Percentiles rank a stretch among this genome's conserved stretches.
These are phyloP conservation scores for Pezicula carpinea DNA, from an alignment of 2,329 filamentous ascomycete genomes.

Conservation along the genomic window DNA sequence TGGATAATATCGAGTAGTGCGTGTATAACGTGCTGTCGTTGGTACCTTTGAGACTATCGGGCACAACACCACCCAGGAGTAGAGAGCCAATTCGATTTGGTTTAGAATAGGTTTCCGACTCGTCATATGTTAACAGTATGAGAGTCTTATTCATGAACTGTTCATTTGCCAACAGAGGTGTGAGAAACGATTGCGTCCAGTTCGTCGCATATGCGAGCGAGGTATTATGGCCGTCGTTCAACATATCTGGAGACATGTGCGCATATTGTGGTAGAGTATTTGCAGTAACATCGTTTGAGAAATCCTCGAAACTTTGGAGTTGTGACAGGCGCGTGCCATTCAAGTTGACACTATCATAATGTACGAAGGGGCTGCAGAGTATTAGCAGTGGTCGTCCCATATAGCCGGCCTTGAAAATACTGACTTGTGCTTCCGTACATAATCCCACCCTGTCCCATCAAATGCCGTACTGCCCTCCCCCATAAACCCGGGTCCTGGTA, in stretches of 20 bases:
- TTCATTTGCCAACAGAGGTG: slow-evolving; percentile 45
- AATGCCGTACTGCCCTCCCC: slow-evolving; percentile 32
- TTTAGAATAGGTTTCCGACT: slow-evolving; percentile 46
- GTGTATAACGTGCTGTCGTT: slow-evolving; percentile 45
- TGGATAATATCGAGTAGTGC: slow-evolving; percentile 39
- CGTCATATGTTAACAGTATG: slow-evolving; percentile 54
- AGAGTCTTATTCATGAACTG: slow-evolving; percentile 50
- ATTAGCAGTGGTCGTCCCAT: slow-evolving; percentile 10
- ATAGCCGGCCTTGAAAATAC: not conserved
- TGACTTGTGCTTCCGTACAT: slow-evolving; percentile 29
- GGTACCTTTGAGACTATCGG: slow-evolving; percentile 40
- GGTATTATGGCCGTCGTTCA: slow-evolving; percentile 60
- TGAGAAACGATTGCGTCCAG: slow-evolving; percentile 49
- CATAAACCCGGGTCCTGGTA: slow-evolving; percentile 43
- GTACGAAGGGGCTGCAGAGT: slow-evolving; percentile 32
- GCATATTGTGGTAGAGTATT: slow-evolving; percentile 60
- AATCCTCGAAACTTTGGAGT: slow-evolving; percentile 59
- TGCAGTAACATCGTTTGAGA: slow-evolving; percentile 51
- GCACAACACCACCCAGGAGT: slow-evolving; percentile 50
- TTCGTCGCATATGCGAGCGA: slow-evolving; percentile 44
- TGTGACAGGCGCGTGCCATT: slow-evolving; percentile 47
- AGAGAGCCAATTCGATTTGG: slow-evolving; percentile 51
- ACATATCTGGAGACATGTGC: slow-evolving; percentile 60
- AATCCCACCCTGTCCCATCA: slow-evolving; percentile 31
- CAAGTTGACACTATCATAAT: slow-evolving; percentile 50